These are phyloP conservation scores for Neospora caninum DNA, from an alignment of 169 alveolate genomes.

Conservation along the genomic window DNA sequence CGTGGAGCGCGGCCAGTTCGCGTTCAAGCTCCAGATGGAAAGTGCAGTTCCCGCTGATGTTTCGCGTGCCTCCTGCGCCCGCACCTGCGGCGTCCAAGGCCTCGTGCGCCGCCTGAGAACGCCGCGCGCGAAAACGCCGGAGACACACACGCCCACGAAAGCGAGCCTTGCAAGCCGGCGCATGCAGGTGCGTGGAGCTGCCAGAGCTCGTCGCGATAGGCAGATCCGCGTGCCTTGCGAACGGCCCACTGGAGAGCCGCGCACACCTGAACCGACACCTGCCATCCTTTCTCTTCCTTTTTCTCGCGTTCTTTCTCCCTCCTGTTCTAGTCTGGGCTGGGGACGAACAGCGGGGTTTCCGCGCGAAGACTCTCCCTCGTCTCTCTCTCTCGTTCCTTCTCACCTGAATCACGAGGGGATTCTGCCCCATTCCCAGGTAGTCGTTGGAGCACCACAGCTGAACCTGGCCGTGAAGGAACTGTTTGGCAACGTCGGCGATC, in stretches of 20 bases:
- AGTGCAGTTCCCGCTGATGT: conserved; percentile 86
- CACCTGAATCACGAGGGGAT: conserved; percentile 80
- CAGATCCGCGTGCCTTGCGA: no score
- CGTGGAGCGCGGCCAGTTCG: conserved; percentile 82
- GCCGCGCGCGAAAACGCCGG: background rate
- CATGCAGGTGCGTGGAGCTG: no score
- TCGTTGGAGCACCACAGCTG: conserved; percentile 84
- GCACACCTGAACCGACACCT: no score
- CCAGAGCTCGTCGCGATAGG: no score
- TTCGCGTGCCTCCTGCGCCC: conserved; percentile 92
- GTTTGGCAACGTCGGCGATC: background rate
- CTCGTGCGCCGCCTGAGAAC: conserved; percentile 73
- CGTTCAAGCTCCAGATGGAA: conserved; percentile 83
- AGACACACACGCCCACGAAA: background rate
- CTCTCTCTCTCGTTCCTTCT: background rate
- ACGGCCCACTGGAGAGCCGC: no score
- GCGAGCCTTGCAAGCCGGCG: background rate
- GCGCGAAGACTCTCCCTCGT: no score
- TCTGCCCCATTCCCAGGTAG: conserved; percentile 89
- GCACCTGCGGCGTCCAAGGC: conserved; percentile 83
- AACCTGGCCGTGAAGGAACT: background rate
- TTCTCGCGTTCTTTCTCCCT: no score
- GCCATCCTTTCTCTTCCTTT: no score
- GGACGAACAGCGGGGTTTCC: no score
- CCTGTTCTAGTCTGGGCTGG: no score